Evolutionary conservation across 1,284 basidiomycete species (phyloP), one percentile per base, ranked within the genome.

Genomic region (Sporisorium iseilematis-ciliati): DNA sequence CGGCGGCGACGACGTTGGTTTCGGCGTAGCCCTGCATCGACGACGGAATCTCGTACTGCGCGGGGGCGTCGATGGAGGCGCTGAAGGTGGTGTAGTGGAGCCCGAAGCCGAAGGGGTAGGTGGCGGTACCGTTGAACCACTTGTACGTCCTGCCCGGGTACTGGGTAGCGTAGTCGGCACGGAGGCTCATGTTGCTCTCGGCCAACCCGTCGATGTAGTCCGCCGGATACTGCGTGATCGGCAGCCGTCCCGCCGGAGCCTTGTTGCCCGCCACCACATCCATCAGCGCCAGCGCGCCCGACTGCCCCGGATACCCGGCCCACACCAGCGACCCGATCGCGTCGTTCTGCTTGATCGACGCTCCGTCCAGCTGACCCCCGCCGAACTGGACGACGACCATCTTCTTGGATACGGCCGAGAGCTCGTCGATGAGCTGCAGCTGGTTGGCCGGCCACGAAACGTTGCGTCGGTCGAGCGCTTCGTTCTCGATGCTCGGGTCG

Each of bases 141-240:
- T 68, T 62, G 42, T 68, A 68, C 18, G 66, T 68, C 16, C 66
- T 29, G 0, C 66, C 66, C 2, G 59, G 55, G 38, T 68, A 68
- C n/a, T n/a, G 23, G 20, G 33, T 14, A 21, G 23, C 20, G 1
- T 7, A 23, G 25, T 50, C 41, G 7, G 66, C 51, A 4, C 60
- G 33, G 0, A 68, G 40, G 1, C 55, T 38, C 66, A 68, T 68
- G 11, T 14, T 21, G 8, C n/a, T 40, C n/a, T 62, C 59, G 1
- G 43, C 12, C 29, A 59, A 25, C 3, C 40, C 57, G 21, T 63
- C 56, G 8, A 50, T 50, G 29, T 68, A 68, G 10, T 26, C 14
- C 0, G 50, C 54, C 0, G 66, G 66, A n/a, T 68, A 68, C 48
- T 68, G 66, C 18, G 66, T 68, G 14, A 68, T 41, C 21, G 66